phyloP scores from a whole-genome alignment of 495 filamentous ascomycete species.

The Aspergillus homomorphus region DNA sequence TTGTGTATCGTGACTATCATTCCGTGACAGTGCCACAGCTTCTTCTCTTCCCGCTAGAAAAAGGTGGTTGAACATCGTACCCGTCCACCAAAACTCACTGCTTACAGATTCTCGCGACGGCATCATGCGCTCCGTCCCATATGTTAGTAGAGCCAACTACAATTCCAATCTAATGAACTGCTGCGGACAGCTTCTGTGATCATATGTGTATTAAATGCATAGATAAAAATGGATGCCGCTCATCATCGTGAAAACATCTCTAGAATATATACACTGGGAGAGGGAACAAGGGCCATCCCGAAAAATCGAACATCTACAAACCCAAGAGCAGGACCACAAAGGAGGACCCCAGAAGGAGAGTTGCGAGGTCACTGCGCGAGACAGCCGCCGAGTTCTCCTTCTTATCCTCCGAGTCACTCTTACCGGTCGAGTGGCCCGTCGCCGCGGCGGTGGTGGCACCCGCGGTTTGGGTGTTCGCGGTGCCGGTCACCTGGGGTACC shows the following conservation, averaged over 20 bases:
- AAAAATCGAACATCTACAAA: neutral
- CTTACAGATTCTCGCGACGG: too few relatives aligned
- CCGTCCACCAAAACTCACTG: too few relatives aligned
- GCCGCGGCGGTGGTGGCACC: neutral
- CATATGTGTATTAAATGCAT: neutral
- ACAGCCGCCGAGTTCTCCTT: neutral
- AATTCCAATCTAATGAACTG: too few relatives aligned
- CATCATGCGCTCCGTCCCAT: too few relatives aligned
- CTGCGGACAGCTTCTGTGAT: too few relatives aligned
- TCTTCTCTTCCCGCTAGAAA: too few relatives aligned
- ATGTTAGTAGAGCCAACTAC: too few relatives aligned
- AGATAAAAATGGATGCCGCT: neutral
- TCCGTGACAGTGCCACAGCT: too few relatives aligned
- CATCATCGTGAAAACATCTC: neutral
- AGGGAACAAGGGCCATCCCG: too few relatives aligned
- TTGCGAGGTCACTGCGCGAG: neutral
- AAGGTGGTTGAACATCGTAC: too few relatives aligned
- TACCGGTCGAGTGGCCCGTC: neutral
- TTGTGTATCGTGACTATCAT: too few relatives aligned
- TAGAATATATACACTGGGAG: neutral
- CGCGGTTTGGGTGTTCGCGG: neutral
- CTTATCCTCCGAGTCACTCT: neutral
- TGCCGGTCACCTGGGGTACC: constrained; percentile 62
- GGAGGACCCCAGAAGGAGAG: neutral
- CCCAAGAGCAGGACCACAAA: neutral